Evolutionary conservation across 202 grass and related monocot genomes (phyloP), one percentile per base, ranked within the genome.

Genomic region (Carex arenaria): DNA sequence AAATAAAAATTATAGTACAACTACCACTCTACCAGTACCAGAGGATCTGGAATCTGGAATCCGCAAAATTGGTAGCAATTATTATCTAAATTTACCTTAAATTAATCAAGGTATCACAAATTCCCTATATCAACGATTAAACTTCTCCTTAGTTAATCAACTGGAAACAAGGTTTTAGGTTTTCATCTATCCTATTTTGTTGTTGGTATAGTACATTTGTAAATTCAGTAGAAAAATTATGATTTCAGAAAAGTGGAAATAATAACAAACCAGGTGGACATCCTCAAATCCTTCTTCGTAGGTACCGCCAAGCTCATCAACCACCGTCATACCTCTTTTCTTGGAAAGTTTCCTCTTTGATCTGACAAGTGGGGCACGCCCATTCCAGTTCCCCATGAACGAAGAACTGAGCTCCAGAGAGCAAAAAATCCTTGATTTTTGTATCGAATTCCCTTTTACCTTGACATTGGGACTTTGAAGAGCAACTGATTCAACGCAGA

Each of bases 261-360:
- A 76, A 77, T 5, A 77, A 60, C 78, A 60, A 42, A 97, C 92
- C 78, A 63, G 6, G 36, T 92, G 85, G 42, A 97, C 90, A 55
- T 97, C 94, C 2, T 90, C 90, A 12, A 94, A 97, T 36, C 74
- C 71, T 0, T 91, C 94, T 60, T 97, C 94, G 62, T 97, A 97
- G 3, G 84, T 73, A 3, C 92, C 94, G 1, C 30, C 94, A 60
- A 97, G 90, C 71, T 94, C 89, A 76, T 87, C 73, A 62, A 89
- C 90, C 63, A 97, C 63, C 64, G 79, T 72, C 74, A 92, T 70
- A 0, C 88, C 45, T 4, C 85, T 38, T 45, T 32, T 87, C 54
- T 36, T 81, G 13, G 31, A 53, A 40, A 13, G 61, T 63, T 56
- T 55, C 84, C 78, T 80, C 80, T 57, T 84, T 9, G 53, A 15